phyloP scores from a whole-genome alignment of 2,329 filamentous ascomycete genomes.

The Hymenoscyphus albidus region DNA sequence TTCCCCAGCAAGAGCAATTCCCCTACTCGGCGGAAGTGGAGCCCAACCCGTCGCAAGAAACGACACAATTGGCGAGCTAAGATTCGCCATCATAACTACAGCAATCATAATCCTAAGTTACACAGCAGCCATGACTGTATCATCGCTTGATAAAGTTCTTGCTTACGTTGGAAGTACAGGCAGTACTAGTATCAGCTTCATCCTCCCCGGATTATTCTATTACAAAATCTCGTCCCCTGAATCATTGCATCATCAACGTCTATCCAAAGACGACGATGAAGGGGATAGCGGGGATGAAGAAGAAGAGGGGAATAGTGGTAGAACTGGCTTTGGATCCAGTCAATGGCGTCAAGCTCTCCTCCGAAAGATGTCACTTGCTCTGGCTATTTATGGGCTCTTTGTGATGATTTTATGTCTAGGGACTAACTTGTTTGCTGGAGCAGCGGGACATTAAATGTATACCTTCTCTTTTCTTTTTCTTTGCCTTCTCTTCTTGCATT shows the following conservation, averaged over 20 bases:
- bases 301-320: conserved; percentile 40
- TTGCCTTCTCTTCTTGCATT: conserved; percentile 10
- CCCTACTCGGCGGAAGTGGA: conserved; percentile 42
- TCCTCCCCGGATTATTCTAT: conserved; percentile 92
- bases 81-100: conserved; percentile 87
- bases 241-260: conserved; percentile 76
- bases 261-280: conserved; percentile 89
- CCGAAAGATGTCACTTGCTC: conserved; percentile 66
- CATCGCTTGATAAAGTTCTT: conserved; percentile 82
- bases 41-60: conserved; percentile 45
- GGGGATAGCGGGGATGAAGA: conserved; percentile 56
- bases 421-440: conserved; percentile 71
- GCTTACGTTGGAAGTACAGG: conserved; percentile 95
- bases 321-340: conserved; percentile 4
- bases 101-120: conserved; percentile 81
- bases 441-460: conserved; percentile 50
- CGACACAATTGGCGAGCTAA: conserved; percentile 73
- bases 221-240: conserved; percentile 96
- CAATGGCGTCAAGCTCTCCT: conserved; percentile 53
- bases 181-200: conserved; percentile 94
- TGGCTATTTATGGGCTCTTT: conserved; percentile 77
- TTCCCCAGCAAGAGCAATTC: conserved; percentile 39
- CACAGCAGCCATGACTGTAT: conserved; percentile 84
- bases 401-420: conserved; percentile 88
- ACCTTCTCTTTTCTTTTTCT: conserved; percentile 1